A percentile compares a stretch with the other conserved stretches of the same genome.
Conservation (phyloP, 257 asterid genomes). For the Hygrophila difformis region DNA sequence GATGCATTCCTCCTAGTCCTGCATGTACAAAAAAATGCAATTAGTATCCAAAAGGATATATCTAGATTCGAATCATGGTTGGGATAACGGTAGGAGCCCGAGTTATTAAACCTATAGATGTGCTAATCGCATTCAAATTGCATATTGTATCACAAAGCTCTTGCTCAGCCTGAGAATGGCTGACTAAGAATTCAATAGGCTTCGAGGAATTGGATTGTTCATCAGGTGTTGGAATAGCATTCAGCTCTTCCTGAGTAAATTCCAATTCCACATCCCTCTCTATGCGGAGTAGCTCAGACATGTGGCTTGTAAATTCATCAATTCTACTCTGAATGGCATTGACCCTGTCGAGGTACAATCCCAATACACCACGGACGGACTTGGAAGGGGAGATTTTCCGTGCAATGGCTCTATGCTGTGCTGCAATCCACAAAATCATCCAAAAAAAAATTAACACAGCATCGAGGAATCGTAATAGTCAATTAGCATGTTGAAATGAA, state of each 20-base stretch:
- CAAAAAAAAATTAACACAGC: neutral
- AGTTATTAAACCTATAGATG: constrained; percentile 53
- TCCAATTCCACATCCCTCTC: constrained; percentile 93
- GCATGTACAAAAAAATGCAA: constrained; percentile 17
- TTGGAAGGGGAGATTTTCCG: constrained; percentile 49
- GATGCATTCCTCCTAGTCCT: constrained; percentile 98
- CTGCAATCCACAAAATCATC: constrained; percentile 37
- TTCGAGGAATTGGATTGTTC: constrained; percentile 40
- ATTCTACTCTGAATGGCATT: constrained; percentile 62
- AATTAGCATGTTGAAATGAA: neutral
- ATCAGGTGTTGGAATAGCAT: constrained; percentile 82
- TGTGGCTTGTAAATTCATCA: constrained; percentile 52
- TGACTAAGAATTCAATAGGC: constrained; percentile 79
- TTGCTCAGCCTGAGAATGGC: constrained; percentile 87
- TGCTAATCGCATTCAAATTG: constrained; percentile 84
- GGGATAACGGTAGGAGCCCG: constrained; percentile 8
- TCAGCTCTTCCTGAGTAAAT: constrained; percentile 84
- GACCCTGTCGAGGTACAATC: constrained; percentile 61
- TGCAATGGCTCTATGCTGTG: constrained; percentile 86
- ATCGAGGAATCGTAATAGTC: neutral
- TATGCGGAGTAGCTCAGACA: constrained; percentile 72
- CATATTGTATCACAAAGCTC: constrained; percentile 95
- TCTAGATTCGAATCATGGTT: neutral
- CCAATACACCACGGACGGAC: constrained; percentile 50
- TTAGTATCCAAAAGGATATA: constrained; percentile 12